Evolutionary conservation across 164 flowering plant species (phyloP).

Genomic region (Berberis thunbergii): DNA sequence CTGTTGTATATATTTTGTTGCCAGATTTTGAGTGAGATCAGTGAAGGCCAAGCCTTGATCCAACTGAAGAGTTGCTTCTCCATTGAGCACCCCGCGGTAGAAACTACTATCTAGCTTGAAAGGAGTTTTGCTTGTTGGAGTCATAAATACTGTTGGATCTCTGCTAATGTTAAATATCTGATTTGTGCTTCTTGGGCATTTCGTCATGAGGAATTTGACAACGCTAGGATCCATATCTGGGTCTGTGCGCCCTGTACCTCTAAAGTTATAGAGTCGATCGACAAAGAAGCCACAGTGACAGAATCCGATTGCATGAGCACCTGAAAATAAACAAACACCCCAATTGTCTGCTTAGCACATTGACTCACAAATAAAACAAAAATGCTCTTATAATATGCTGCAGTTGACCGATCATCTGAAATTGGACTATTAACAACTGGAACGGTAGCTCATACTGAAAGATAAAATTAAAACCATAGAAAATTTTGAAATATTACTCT

Average conservation of each 20-base stretch:
- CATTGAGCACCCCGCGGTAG: constrained; percentile 10
- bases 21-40: constrained; percentile 11
- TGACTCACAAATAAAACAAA: not conserved
- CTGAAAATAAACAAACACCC: constrained; percentile 6
- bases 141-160: constrained; percentile 19
- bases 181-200: constrained; percentile 9
- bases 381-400: too few relatives aligned
- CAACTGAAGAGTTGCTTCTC: constrained; percentile 23
- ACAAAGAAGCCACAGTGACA: constrained; percentile 31
- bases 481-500: too few relatives aligned
- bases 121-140: constrained; percentile 18
- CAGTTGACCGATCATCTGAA: too few relatives aligned
- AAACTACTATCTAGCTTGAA: constrained; percentile 12
- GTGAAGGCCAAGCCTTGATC: constrained; percentile 34
- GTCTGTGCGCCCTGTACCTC: constrained; percentile 18
- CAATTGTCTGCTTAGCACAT: not conserved
- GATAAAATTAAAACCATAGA: too few relatives aligned
- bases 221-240: constrained; percentile 24
- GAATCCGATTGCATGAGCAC: constrained; percentile 38
- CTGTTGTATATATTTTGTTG: constrained; percentile 13
- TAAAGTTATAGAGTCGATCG: constrained; percentile 25
- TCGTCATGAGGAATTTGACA: constrained; percentile 1
- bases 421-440: not conserved
- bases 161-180: constrained; percentile 11
- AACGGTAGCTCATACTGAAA: not conserved